A percentile compares a stretch with the other conserved stretches of the same genome.
Conservation (phyloP, 352 stramenopile genomes). For the Phytophthora vignae region DNA sequence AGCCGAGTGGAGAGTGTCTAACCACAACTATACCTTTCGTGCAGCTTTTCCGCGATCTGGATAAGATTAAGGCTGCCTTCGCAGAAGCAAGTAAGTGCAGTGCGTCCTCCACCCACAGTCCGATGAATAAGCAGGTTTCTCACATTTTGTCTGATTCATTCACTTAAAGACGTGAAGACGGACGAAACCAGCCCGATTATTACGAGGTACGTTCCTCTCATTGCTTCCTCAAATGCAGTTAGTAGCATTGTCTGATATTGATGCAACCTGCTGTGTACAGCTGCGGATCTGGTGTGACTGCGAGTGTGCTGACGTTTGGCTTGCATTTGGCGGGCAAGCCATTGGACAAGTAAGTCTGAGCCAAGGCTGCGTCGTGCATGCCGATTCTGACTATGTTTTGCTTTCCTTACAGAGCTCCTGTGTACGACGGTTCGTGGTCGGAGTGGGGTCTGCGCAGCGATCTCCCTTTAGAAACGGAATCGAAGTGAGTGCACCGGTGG, state of each 20-base stretch:
- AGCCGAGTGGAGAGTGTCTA: slow-evolving; percentile 21
- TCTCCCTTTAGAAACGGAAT: slow-evolving; percentile 54
- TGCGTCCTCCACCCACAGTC: no score
- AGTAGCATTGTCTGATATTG: not conserved
- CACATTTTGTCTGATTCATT: slow-evolving; percentile 8
- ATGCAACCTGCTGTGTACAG: slow-evolving; percentile 35
- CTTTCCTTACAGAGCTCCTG: slow-evolving; percentile 47
- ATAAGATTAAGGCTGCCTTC: slow-evolving; percentile 85
- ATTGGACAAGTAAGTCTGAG: slow-evolving; percentile 62
- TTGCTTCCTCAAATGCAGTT: not conserved
- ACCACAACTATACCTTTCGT: not conserved
- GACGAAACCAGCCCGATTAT: slow-evolving; percentile 69
- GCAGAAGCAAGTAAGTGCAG: slow-evolving; percentile 59
- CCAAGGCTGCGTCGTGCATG: not conserved
- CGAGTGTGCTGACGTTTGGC: slow-evolving; percentile 68
- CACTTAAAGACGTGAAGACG: slow-evolving; percentile 56
- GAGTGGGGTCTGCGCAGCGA: slow-evolving; percentile 83
- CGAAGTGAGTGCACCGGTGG: slow-evolving; percentile 8
- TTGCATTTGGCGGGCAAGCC: slow-evolving; percentile 73
- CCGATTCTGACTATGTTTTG: slow-evolving; percentile 12
- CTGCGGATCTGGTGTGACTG: slow-evolving; percentile 80
- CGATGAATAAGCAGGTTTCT: not conserved
- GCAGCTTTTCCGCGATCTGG: slow-evolving; percentile 77
- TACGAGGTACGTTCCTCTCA: slow-evolving; percentile 53
- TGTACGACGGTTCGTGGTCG: slow-evolving; percentile 93